Evolutionary conservation across 1,139 yeast genomes (phyloP).

Genomic region (Nakaseomyces bracarensis): DNA sequence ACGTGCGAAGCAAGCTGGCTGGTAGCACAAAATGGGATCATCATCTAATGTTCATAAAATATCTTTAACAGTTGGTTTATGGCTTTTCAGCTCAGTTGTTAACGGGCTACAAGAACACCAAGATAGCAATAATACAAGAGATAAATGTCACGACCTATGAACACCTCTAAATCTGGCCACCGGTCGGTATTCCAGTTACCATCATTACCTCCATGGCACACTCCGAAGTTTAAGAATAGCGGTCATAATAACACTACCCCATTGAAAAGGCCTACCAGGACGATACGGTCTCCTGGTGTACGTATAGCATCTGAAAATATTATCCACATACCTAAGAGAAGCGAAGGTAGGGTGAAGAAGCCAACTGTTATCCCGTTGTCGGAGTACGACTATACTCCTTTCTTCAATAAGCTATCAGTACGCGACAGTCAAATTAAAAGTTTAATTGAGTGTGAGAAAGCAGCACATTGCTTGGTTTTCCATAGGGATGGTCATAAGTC

Average conservation of each 20-base stretch:
- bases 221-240: constrained; percentile 15
- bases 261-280: constrained; percentile 15
- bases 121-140: background rate
- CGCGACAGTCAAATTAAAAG: constrained; percentile 21
- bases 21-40: background rate
- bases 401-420: constrained; percentile 19
- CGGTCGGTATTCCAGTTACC: constrained; percentile 21
- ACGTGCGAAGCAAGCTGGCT: no score
- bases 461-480: constrained; percentile 28
- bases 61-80: no score
- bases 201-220: constrained; percentile 27
- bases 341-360: constrained; percentile 1
- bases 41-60: background rate
- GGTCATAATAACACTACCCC: constrained; percentile 18
- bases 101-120: no score
- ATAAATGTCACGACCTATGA: background rate
- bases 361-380: background rate
- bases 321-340: constrained; percentile 5
- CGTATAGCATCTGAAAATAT: background rate
- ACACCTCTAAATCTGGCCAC: background rate
- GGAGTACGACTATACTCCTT: constrained; percentile 23
- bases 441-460: constrained; percentile 21
- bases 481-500: constrained; percentile 19
- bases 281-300: constrained; percentile 6
- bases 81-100: no score